Evolutionary conservation across 2,329 filamentous ascomycete genomes (phyloP).

Genomic region (Colletotrichum liaoningense): DNA sequence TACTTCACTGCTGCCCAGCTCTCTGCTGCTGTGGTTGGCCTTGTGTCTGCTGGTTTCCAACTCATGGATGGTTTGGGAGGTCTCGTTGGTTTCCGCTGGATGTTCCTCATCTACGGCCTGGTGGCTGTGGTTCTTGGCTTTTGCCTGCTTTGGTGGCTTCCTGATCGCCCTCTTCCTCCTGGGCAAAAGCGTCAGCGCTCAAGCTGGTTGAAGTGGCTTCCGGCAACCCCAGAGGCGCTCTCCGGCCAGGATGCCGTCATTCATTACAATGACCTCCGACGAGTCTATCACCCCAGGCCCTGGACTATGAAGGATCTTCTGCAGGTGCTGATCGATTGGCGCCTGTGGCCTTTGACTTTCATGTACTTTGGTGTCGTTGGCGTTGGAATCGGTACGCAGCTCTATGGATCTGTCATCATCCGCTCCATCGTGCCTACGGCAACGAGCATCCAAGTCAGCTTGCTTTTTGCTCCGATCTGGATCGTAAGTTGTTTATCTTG

Average conservation of each 20-base stretch:
- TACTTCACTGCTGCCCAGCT: conserved; percentile 93
- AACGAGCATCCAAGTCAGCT: conserved; percentile 79
- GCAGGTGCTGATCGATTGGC: conserved; percentile 83
- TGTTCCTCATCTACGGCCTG: conserved; percentile 90
- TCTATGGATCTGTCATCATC: conserved; percentile 90
- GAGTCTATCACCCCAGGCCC: conserved; percentile 80
- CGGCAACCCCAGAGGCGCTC: conserved; percentile 76
- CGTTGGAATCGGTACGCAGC: conserved; percentile 89
- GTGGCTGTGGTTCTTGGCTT: conserved; percentile 79
- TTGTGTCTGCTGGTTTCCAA: conserved; percentile 92
- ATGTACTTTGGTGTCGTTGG: conserved; percentile 98
- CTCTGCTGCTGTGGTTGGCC: conserved; percentile 87
- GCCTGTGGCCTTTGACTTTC: conserved; percentile 84
- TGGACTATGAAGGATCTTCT: conserved; percentile 81
- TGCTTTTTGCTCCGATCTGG: conserved; percentile 93
- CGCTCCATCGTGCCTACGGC: conserved; percentile 79
- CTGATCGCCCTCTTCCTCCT: conserved; percentile 82
- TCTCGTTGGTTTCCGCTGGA: conserved; percentile 88
- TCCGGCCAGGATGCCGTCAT: conserved; percentile 81
- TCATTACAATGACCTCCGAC: conserved; percentile 84
- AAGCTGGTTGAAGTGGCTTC: conserved; percentile 73
- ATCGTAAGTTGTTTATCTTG: conserved; percentile 68
- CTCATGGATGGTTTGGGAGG: conserved; percentile 85
- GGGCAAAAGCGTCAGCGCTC: conserved; percentile 67
- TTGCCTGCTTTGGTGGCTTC: conserved; percentile 87